Evolutionary conservation across 2,329 filamentous ascomycete genomes (phyloP), one percentile per base, ranked within the genome.

Genomic region (Drechslerella coelobrocha): DNA sequence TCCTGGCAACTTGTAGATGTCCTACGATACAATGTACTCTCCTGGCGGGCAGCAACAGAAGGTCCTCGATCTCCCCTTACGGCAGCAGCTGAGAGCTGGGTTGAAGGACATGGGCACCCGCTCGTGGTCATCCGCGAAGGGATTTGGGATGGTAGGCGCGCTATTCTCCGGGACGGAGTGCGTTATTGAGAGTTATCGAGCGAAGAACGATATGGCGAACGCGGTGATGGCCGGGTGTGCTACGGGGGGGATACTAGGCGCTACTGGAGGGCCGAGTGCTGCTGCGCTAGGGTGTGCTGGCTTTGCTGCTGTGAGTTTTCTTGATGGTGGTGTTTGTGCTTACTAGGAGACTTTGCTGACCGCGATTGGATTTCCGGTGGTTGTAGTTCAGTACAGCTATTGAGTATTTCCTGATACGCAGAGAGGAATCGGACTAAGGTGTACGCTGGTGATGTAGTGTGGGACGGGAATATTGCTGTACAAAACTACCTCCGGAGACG

Each of bases 101-200:
- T 91, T 99, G 82, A 92, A 90, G 79, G 94, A 99, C 79, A 97
- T 99, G 92, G 94, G 94, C 74, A 80, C 84, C 73, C 87, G 91
- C 10, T 93, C 91, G 2, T 90, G 84, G 80, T 89, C 87, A 73
- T 91, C 88, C 51, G 94, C 92, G 60, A 94, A 92, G 82, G 97
- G 95, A 82, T 99, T 99, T 78, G 93, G 91, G 73, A 89, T 92
- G 75, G 91, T 99, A 53, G 94, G 94, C 76, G 89, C 91, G 1
- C 84, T 97, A 19, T 99, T 95, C 82, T 85, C 87, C 14, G 93
- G 93, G 41, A 96, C 94, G 57, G 94, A 99, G 81, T 99, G 94
- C 82, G 92, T 90, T 73, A 92, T 99, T 77, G 94, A 99, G 80
- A 92, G 92, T 0, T 84, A 90, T 76, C 85, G 94, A 27, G 94